These are phyloP conservation scores for Fusarium sp. DNA, from an alignment of 2,329 filamentous ascomycete species.

Conservation along the genomic window DNA sequence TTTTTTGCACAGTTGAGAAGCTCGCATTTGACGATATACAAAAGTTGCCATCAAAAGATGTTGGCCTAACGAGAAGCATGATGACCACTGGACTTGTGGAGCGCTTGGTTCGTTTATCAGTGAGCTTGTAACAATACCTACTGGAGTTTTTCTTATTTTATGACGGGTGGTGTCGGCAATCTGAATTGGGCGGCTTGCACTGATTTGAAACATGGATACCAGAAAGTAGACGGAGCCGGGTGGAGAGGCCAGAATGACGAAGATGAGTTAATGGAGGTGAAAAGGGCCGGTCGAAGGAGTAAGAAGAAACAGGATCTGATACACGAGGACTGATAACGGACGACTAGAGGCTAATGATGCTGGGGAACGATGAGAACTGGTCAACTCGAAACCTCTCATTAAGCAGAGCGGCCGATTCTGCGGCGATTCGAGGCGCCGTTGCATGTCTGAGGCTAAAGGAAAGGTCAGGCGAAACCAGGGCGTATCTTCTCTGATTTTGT, in stretches of 20 bases:
- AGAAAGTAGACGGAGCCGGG: conserved; percentile 37
- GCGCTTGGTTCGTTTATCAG: conserved; percentile 41
- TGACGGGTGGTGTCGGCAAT: conserved; percentile 46
- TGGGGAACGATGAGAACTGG: conserved; percentile 14
- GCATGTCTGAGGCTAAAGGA: conserved; percentile 24
- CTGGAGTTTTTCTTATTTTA: conserved; percentile 39
- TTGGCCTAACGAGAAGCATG: conserved; percentile 40
- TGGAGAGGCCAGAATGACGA: conserved; percentile 7
- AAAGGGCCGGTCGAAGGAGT: conserved; percentile 12
- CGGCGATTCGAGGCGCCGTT: conserved; percentile 33
- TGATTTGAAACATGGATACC: conserved; percentile 39
- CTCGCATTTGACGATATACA: conserved; percentile 40
- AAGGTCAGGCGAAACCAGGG: conserved; percentile 32
- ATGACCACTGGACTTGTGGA: conserved; percentile 39
- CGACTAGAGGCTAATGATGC: conserved; percentile 35
- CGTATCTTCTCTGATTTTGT: conserved; percentile 23
- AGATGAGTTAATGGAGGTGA: conserved; percentile 26
- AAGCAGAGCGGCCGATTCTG: conserved; percentile 19
- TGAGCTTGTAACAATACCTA: conserved; percentile 47
- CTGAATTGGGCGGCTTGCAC: conserved; percentile 41
- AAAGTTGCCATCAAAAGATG: conserved; percentile 33
- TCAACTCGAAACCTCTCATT: conserved; percentile 21
- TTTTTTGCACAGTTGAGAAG: conserved; percentile 20
- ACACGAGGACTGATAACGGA: conserved; percentile 32
- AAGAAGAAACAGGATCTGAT: conserved; percentile 15